These are phyloP conservation scores for Ceratobasidium papillatum DNA, from an alignment of 1,284 basidiomycete genomes.

Conservation along the genomic window DNA sequence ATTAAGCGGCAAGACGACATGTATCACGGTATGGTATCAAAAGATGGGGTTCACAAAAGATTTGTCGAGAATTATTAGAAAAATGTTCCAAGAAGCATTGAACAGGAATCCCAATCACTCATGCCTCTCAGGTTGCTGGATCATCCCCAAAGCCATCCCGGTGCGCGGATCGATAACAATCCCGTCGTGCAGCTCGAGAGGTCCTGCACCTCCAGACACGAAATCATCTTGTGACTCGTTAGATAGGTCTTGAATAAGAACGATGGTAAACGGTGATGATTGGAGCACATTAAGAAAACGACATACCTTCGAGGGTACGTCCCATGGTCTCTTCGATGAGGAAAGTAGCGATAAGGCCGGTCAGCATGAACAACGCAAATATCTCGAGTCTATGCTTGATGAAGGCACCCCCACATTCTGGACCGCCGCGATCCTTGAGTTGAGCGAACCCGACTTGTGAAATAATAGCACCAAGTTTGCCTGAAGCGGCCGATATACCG, in stretches of 20 bases:
- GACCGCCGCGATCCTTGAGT: constrained; percentile 71
- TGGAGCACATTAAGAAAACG: too few species aligned
- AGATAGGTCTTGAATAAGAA: constrained; percentile 39
- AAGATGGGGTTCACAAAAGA: too few species aligned
- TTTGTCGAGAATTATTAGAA: too few species aligned
- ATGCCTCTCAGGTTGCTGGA: not conserved
- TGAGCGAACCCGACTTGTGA: constrained; percentile 81
- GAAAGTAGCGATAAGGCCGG: constrained; percentile 78
- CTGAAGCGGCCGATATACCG: constrained; percentile 81
- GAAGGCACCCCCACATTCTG: constrained; percentile 45
- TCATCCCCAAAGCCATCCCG: not conserved
- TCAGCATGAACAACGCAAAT: constrained; percentile 82
- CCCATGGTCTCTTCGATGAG: constrained; percentile 80
- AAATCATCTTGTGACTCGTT: constrained; percentile 47
- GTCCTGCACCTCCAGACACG: constrained; percentile 38
- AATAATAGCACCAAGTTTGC: constrained; percentile 85
- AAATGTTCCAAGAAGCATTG: too few species aligned
- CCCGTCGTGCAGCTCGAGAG: constrained; percentile 27
- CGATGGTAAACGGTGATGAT: too few species aligned
- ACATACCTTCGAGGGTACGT: constrained; percentile 67
- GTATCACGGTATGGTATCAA: too few species aligned
- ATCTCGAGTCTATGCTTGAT: constrained; percentile 73
- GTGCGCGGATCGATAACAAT: constrained; percentile 20
- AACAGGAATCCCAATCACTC: too few species aligned
- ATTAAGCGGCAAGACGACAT: too few species aligned